Base-by-base conservation (phyloP, 1,284 basidiomycete genomes). In the Takashimella tepidaria region DNA sequence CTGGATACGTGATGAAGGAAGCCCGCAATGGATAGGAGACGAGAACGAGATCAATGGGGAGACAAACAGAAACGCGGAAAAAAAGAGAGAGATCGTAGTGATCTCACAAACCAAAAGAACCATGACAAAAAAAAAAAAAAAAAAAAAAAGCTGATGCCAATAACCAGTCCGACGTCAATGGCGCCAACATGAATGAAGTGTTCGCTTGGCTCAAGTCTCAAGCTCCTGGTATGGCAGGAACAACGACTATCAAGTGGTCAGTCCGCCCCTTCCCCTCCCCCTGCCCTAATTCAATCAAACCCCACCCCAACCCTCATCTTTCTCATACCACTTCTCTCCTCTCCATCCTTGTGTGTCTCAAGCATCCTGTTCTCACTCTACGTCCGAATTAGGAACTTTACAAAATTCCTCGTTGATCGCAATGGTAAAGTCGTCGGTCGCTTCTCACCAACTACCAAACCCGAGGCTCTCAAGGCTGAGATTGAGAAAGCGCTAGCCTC, bases 111-210 rank as follows among this genome's bases (percentile, higher is more conserved):
- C n/a, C n/a, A n/a, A n/a, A n/a, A n/a, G n/a, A n/a, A n/a, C n/a
- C n/a, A n/a, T n/a, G n/a, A n/a, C n/a, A n/a, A n/a, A n/a, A n/a
- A n/a, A n/a, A n/a, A n/a, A n/a, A n/a, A n/a, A n/a, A n/a, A n/a
- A n/a, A n/a, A n/a, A n/a, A n/a, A n/a, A n/a, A 45, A 11, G 27
- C 31, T 37, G 31, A 37, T 37, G n/a, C n/a, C n/a, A n/a, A n/a
- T n/a, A n/a, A n/a, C 48, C 49, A 75, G 72, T 86, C 87, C n/a
- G 87, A 95, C 51, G 92, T 95, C 51, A 96, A 95, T 72, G 91
- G 92, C 11, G 82, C 86, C 66, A 70, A 78, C 61, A 76, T 80
- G 63, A 91, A 89, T 75, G 81, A 88, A 66, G 88, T 91, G 6
- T 93, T 83, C 79, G 82, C 87, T 57, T 93, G 84, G 83, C 82